A percentile compares a stretch with the other conserved stretches of the same genome.
phyloP scores from a whole-genome alignment of 768 basidiomycete species.

The Hemileccinum impolitum region DNA sequence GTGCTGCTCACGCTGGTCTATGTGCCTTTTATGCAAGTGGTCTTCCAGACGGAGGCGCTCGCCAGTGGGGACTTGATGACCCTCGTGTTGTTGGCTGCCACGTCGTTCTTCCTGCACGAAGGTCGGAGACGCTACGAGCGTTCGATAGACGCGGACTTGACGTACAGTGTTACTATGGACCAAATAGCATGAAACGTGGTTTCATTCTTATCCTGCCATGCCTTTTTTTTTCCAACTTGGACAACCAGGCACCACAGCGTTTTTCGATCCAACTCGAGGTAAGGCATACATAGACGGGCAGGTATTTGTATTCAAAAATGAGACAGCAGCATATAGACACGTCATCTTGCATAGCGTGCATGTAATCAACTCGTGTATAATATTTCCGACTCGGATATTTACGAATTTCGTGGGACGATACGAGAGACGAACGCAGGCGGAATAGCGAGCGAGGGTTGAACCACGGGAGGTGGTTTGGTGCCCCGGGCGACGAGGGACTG shows the following conservation, averaged over 20 bases:
- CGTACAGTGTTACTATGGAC: conserved; percentile 49
- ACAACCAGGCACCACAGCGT: not conserved
- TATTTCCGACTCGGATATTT: not conserved
- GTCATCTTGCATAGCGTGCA: conserved; percentile 3
- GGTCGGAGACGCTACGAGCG: conserved; percentile 76
- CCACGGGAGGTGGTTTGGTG: conserved; percentile 14
- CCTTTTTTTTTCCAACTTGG: no score
- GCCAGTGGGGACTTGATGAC: conserved; percentile 62
- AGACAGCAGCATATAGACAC: conserved; percentile 8
- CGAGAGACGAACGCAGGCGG: conserved; percentile 29
- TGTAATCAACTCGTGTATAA: not conserved
- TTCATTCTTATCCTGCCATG: not conserved
- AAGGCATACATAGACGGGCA: not conserved
- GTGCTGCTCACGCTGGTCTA: conserved; percentile 87
- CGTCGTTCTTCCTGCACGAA: conserved; percentile 74
- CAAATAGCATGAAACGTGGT: conserved; percentile 51
- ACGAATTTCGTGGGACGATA: not conserved
- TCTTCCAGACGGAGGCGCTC: conserved; percentile 93
- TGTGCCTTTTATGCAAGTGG: conserved; percentile 82
- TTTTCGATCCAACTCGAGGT: not conserved
- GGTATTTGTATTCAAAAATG: conserved; percentile 1
- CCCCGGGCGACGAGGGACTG: conserved; percentile 28
- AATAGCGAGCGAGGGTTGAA: conserved; percentile 21
- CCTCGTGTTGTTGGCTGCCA: conserved; percentile 62
- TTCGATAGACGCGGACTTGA: conserved; percentile 49